Base-by-base conservation (phyloP, 1,139 yeast species). In the Arxiozyma telluris region DNA sequence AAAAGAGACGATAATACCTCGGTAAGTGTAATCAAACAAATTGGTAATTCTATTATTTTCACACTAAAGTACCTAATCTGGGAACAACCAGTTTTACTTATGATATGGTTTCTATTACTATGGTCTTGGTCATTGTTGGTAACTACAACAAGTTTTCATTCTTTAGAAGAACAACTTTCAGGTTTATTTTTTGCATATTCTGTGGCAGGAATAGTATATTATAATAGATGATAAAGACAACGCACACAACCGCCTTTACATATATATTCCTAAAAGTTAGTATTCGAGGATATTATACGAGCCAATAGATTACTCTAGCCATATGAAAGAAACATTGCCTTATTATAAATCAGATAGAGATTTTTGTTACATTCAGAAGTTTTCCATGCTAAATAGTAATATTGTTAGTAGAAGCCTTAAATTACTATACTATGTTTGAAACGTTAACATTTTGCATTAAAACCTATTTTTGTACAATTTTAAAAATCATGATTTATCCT, bases 111-210 rank as follows among this genome's bases (percentile, higher is more conserved):
- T 21, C 41, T 47, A 23, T 25, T 27, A 25, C 42, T 46, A 46
- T 52, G 53, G 53, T 42, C 50, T n/a, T 49, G 42, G 52, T 49
- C 50, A 17, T 45, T 47, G 44, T 46, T 54, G 25, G 50, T 54
- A n/a, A 51, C 54, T 17, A 42, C 50, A 17, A 41, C 49, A 22
- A 44, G 53, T 18, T 50, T 90, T 77, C 98, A 93, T 70, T 83
- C 94, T 0, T 71, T 87, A 49, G 62, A 73, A 4, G 98, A 93
- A 50, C 68, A 66, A 52, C 39, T 63, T 1, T 59, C 67, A 9
- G 69, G 69, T 2, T 57, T 65, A 30, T 44, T 61, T 6, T 59
- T 60, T 38, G 68, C 69, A 41, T 65, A 65, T 51, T 21, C 61
- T 22, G 66, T 64, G 17, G 60, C 60, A 18, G 47, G 47, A 9